Evolutionary conservation across 306 rosid species (phyloP), one percentile per base, ranked within the genome.

Genomic region (Trifolium pratense): DNA sequence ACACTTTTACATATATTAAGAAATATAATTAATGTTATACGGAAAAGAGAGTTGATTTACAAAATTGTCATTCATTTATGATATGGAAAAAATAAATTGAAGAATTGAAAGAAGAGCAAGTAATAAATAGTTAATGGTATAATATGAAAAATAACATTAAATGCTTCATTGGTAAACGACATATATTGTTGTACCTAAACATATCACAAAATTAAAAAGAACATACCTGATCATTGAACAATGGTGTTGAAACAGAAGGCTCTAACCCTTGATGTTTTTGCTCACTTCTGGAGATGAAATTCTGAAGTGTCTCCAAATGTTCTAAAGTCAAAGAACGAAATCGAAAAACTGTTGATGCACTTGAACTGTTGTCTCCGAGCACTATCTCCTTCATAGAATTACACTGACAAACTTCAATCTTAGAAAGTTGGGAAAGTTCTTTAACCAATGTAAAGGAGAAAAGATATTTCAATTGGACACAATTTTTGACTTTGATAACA

Each of bases 341-440:
- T 3, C 0, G 8, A 42, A 43, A 20, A 13, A 66, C 45, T 56
- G 1, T 29, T n/a, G 66, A 32, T 39, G 48, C 52, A 39, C 70
- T 65, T 12, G 18, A 40, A 20, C 12, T 20, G 34, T 18, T 40
- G 18, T 40, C 53, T 65, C 11, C 3, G 18, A 39, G 13, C 52
- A 23, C 53, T 40, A 42, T 6, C 37, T 43, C 55, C 14, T 66
- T 23, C 55, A 66, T 40, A 23, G 37, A 40, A 66, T 42, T 42
- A 37, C 71, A 66, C 1, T 42, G 37, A 66, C 37, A 66, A 40
- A 66, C 71, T 66, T 66, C 21, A 5, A 66, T 66, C 8, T 66
- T 9, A 6, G 55, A 66, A 66, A 66, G 36, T 1, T 42, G 55
- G 3, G 37, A 21, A 42, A 66, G 71, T 6, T 3, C 55, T 7